phyloP scores from a whole-genome alignment of 2,329 filamentous ascomycete genomes.

The Trichoderma sp. region DNA sequence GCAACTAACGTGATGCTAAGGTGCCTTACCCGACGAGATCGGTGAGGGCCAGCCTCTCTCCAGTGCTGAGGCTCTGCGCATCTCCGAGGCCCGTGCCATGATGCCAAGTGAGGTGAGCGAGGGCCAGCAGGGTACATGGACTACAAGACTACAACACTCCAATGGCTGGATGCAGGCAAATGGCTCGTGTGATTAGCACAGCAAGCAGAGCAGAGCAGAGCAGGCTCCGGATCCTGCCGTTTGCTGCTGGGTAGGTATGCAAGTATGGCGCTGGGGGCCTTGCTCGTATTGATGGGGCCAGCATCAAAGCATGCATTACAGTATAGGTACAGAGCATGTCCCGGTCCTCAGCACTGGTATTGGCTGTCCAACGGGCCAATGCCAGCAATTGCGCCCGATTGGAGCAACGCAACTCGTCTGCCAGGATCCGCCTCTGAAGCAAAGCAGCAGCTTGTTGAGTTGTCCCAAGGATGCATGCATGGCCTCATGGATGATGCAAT shows the following conservation, averaged over 20 bases:
- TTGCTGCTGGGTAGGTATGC: not conserved
- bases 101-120: not conserved
- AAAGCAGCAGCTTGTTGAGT: slow-evolving; percentile 16
- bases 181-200: not conserved
- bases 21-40: slow-evolving; percentile 24
- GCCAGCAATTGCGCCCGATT: not conserved
- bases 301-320: not conserved
- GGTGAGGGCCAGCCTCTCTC: not conserved
- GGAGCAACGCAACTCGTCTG: not conserved
- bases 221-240: not conserved
- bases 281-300: not conserved
- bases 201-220: not conserved
- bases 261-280: not conserved
- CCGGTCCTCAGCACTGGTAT: not conserved
- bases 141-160: not conserved
- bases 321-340: not conserved
- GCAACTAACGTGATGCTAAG: slow-evolving; percentile 14
- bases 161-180: not conserved
- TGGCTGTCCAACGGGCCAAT: not conserved
- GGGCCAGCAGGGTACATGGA: not conserved
- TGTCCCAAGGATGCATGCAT: not conserved
- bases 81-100: not conserved
- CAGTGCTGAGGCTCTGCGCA: not conserved
- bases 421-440: not conserved
- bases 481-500: slow-evolving; percentile 3